Evolutionary conservation across 768 basidiomycete species (phyloP), one percentile per base, ranked within the genome.

Genomic region (Filobasidium floriforme): DNA sequence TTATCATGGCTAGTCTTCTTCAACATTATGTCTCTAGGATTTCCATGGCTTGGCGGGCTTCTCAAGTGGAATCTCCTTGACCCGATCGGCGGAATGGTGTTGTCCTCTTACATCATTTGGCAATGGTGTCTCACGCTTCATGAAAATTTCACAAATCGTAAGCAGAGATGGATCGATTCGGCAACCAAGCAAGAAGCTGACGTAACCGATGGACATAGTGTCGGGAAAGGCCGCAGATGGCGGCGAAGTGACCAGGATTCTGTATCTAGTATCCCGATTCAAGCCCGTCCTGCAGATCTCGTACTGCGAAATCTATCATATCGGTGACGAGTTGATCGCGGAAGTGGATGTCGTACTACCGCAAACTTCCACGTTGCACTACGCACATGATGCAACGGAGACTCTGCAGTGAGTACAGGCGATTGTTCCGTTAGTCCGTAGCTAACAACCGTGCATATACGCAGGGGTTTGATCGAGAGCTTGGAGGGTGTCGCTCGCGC

Each of bases 221-320:
- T 75, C 76, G 11, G 77, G 76, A 15, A 68, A 68, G 59, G 61
- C 72, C 15, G 75, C 77, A 0, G 69, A 73, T 5, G 32, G 59
- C 19, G 74, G 75, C 62, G 73, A 76, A 61, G 61, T 75, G 55
- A 75, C 73, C 3, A 49, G 75, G 40, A 73, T 80, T 37, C 70
- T 80, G 1, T 81, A 81, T 59, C 74, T 81, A 24, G 76, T 79
- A 44, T 76, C 78, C 4, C 69, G 80, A 7, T 81, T 81, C 74
- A 76, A 75, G 49, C 77, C 79, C 1, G 75, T 80, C 6, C 68
- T 78, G 22, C 74, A 73, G 46, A 77, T 76, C 22, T 72, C 74
- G 2, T 77, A 78, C 68, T 72, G 79, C 3, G 75, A 76, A 26
- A 73, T 79, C 62, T 81, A 80, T 71, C 75, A 79, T 65, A 75